Evolutionary conservation across 805 yeast genomes (phyloP), one percentile per base, ranked within the genome.

Genomic region (Lipomyces kockii): DNA sequence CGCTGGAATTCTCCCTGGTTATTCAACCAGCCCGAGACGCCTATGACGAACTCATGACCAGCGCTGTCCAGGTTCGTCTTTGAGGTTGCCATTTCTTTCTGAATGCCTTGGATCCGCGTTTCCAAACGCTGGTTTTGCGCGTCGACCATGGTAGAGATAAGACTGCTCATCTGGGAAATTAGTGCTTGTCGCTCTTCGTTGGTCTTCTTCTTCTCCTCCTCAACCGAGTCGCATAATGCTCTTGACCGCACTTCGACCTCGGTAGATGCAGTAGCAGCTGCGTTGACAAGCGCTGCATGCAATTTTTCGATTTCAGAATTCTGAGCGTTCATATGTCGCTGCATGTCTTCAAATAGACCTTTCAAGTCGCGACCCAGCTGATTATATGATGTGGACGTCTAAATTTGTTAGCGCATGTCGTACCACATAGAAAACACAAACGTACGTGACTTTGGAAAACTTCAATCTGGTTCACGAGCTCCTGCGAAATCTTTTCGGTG

Each of bases 291-390:
- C 2, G 61, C 66, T 1, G 58, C 62, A 35, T 68, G 73, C 11
- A 72, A 51, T 22, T 62, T 51, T 52, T 66, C 72, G 20, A 72
- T 66, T 52, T 72, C 75, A 29, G 60, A 58, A 11, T 62, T 61
- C 61, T 72, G 74, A 17, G 62, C 43, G 20, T 63, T 52, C 54
- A 71, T 32, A 37, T 71, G 74, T 22, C 57, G 60, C 49, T 72
- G 72, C 22, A 68, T 35, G 8, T 66, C 71, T n/a, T 71, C 75
- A 66, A 72, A 71, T 27, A 72, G 51, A 3, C 67, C 53, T 57
- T 72, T 72, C 56, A 70, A 63, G 20, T 72, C 74, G 9, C 71
- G 69, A 2, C 74, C 75, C 46, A 72, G 66, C 37, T 63, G 64
- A 29, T 71, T 72, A 61, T 66, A 72, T 25, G 73, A 59, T 27